Percentiles rank a stretch among this genome's conserved stretches.
phyloP scores from a whole-genome alignment of 805 yeast genomes.

The Deakozyma indianensis region DNA sequence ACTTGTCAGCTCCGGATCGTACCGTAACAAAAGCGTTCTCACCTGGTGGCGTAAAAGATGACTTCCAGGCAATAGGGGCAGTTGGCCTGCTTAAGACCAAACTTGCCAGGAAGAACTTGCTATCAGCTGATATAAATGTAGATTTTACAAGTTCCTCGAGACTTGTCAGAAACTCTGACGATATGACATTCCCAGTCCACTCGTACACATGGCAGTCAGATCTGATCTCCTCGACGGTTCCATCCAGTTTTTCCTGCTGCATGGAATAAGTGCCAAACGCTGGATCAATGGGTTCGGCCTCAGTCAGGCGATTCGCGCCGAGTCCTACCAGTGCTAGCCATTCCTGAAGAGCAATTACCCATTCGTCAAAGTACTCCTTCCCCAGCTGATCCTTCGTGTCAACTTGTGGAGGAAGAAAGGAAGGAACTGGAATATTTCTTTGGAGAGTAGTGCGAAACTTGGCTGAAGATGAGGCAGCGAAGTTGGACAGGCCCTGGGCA shows the following conservation, averaged over 20 bases:
- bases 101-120: not conserved
- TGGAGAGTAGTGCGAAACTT: not conserved
- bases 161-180: constrained; percentile 3
- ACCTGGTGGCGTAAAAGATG: not conserved
- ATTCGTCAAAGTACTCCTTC: constrained; percentile 9
- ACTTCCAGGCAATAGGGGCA: not conserved
- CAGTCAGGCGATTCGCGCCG: constrained; percentile 7
- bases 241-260: constrained; percentile 2
- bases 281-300: not conserved
- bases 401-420: not conserved
- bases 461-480: not conserved
- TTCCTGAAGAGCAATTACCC: constrained; percentile 9
- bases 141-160: constrained; percentile 3
- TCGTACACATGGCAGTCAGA: constrained; percentile 2
- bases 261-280: not conserved
- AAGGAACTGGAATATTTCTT: not conserved
- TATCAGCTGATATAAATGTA: not conserved
- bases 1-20: not conserved
- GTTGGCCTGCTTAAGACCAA: not conserved
- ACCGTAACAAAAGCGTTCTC: not conserved
- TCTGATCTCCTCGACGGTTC: constrained; percentile 10
- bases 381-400: not conserved
- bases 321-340: constrained; percentile 12
- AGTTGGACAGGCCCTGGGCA: not conserved
- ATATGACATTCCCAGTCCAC: not conserved